Evolutionary conservation across 257 asterid species (phyloP).

Genomic region (Coffea eugenioides): DNA sequence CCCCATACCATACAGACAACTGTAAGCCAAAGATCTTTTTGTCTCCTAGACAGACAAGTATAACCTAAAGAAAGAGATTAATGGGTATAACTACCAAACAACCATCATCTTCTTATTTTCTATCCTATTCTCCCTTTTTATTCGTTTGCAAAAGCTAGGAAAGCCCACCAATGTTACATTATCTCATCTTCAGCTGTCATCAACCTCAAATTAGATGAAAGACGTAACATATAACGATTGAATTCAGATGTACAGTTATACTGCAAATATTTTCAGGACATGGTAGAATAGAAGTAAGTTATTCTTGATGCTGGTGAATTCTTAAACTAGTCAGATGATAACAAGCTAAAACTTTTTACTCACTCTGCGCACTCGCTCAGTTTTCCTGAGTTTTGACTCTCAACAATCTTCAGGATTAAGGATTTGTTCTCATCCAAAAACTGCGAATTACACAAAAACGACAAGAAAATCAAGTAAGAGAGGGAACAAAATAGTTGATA

Average conservation of each 20-base stretch:
- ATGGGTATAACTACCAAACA: not conserved
- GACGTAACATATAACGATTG: not conserved
- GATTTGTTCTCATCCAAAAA: constrained; percentile 97
- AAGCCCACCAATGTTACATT: no score
- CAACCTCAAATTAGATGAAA: not conserved
- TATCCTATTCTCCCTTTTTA: not conserved
- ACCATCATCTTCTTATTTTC: not conserved
- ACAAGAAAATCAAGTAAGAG: not conserved
- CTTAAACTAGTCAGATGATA: not conserved
- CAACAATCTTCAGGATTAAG: constrained; percentile 90
- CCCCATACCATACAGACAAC: not conserved
- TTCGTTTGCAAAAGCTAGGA: not conserved
- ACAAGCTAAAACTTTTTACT: constrained; percentile 25
- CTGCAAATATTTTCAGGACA: not conserved
- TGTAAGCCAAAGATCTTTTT: not conserved
- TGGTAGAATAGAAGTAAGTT: not conserved
- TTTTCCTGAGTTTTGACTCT: constrained; percentile 96
- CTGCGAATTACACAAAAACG: constrained; percentile 34
- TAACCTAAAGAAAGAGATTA: not conserved
- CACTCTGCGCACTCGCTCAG: constrained; percentile 92
- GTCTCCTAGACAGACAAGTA: not conserved
- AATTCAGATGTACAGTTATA: not conserved
- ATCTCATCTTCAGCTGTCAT: not conserved
- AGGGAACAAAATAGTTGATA: not conserved
- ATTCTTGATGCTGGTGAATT: not conserved